Percentiles rank a stretch among this genome's conserved stretches.
phyloP scores from a whole-genome alignment of 2,329 filamentous ascomycete species.

The Curvularia sp. region DNA sequence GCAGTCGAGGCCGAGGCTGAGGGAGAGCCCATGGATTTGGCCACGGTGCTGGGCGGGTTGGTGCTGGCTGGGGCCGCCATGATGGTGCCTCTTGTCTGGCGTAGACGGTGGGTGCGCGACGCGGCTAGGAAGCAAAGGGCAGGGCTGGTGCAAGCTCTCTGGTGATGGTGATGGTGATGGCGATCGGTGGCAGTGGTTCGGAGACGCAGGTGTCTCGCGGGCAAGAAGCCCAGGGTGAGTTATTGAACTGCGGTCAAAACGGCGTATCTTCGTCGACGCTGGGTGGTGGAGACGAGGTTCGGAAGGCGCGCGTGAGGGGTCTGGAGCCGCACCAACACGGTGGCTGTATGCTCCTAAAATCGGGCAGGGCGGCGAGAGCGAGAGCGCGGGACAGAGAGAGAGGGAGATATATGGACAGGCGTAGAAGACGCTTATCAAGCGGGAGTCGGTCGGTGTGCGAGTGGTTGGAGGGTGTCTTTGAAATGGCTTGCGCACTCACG shows the following conservation, averaged over 20 bases:
- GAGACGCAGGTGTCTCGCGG: constrained; percentile 52
- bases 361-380: constrained; percentile 3
- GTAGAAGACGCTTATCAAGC: constrained; percentile 15
- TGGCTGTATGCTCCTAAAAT: constrained; percentile 24
- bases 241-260: constrained; percentile 50
- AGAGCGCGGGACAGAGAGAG: constrained; percentile 5
- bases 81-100: constrained; percentile 22
- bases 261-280: constrained; percentile 39
- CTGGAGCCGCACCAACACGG: constrained; percentile 42
- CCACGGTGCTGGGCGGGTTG: constrained; percentile 35
- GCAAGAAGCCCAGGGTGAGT: constrained; percentile 48
- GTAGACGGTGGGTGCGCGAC: constrained; percentile 11
- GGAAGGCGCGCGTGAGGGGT: constrained; percentile 40
- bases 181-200: constrained; percentile 13
- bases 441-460: constrained; percentile 5
- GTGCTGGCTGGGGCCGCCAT: constrained; percentile 47
- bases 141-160: constrained; percentile 24
- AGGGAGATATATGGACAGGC: neutral
- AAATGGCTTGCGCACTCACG: constrained; percentile 10
- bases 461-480: constrained; percentile 5
- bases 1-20: constrained; percentile 46
- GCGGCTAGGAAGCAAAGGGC: constrained; percentile 22
- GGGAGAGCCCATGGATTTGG: constrained; percentile 43
- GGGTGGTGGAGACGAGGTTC: constrained; percentile 42
- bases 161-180: neutral